A percentile compares a stretch with the other conserved stretches of the same genome.
phyloP scores from a whole-genome alignment of 148 eudicot species.

The Rhododendron vialii region DNA sequence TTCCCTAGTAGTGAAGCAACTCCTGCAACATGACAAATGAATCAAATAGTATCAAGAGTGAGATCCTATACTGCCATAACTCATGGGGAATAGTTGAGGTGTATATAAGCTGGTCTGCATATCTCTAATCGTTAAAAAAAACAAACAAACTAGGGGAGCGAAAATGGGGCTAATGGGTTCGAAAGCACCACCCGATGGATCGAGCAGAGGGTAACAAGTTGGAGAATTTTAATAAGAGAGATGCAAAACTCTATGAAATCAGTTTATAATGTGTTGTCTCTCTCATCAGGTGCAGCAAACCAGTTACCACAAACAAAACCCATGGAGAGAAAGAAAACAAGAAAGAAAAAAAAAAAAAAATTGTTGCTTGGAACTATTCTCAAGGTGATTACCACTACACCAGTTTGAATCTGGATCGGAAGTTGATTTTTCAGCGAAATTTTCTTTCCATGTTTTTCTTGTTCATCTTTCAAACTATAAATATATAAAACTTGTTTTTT shows the following conservation, averaged over 20 bases:
- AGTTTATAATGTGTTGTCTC: not conserved
- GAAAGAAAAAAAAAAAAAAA: not conserved
- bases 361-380: not conserved
- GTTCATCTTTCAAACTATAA: not conserved
- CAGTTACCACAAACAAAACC: not conserved
- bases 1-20: slow-evolving; percentile 66
- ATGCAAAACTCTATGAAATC: not conserved
- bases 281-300: not conserved
- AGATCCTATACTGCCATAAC: not conserved
- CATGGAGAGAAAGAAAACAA: not conserved
- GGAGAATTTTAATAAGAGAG: not conserved
- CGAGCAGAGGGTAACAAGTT: not conserved
- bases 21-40: slow-evolving; percentile 21
- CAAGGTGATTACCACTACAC: not conserved
- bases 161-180: not conserved
- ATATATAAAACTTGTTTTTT: not conserved
- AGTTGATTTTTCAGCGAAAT: not conserved
- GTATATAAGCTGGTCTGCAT: too few relatives aligned
- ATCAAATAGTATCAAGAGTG: too few relatives aligned
- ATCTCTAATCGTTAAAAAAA: too few relatives aligned
- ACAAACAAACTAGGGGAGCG: not conserved
- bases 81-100: not conserved
- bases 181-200: not conserved
- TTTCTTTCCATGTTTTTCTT: not conserved
- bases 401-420: not conserved